Conservation (phyloP, 371 early-diverging fungal genomes). For the Cokeromyces recurvatus region DNA sequence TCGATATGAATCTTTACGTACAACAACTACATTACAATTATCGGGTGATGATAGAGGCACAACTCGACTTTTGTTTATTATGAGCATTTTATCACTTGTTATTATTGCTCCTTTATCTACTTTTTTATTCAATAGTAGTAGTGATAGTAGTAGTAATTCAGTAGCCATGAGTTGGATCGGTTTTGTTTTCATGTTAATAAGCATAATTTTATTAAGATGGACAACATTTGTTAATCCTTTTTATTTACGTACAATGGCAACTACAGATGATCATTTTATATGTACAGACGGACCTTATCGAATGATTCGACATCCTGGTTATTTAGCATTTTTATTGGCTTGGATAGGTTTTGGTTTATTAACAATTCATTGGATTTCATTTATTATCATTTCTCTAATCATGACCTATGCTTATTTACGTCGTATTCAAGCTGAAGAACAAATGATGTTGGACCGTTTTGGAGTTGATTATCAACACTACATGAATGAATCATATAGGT, state of each 20-base stretch:
- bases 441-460: constrained; percentile 41
- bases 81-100: constrained; percentile 5
- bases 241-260: constrained; percentile 33
- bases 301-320: constrained; percentile 37
- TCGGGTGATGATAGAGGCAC: constrained; percentile 31
- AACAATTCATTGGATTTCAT: constrained; percentile 18
- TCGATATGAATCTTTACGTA: constrained; percentile 20
- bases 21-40: constrained; percentile 18
- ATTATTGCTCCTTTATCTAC: constrained; percentile 17
- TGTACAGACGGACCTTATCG: constrained; percentile 40
- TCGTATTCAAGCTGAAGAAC: constrained; percentile 31
- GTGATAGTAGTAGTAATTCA: background rate
- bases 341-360: constrained; percentile 40
- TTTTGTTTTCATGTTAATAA: constrained; percentile 20
- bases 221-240: constrained; percentile 29
- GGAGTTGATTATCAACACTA: constrained; percentile 45
- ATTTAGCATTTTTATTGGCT: constrained; percentile 28
- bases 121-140: too few relatives aligned
- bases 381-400: constrained; percentile 13
- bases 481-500: constrained; percentile 33
- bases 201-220: constrained; percentile 27
- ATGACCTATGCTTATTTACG: constrained; percentile 19
- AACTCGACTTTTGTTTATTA: constrained; percentile 17
- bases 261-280: constrained; percentile 38
- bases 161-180: constrained; percentile 19